Evolutionary conservation across 345 rosid genomes (phyloP).

Genomic region (Odontarrhena argentea): DNA sequence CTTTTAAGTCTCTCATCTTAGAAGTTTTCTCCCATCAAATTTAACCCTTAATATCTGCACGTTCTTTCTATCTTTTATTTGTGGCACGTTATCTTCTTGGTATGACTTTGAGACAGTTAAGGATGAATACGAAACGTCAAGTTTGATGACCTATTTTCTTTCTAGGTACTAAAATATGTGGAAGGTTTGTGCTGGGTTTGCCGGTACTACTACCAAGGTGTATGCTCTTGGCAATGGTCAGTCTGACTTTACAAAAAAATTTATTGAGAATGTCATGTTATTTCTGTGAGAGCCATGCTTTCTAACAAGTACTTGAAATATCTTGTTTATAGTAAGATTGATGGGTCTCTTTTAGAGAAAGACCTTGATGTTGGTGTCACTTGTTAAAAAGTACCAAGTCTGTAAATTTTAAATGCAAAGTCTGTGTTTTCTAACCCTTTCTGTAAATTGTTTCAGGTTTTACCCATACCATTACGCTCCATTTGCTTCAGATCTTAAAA

Average conservation of each 20-base stretch:
- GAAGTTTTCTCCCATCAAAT: background rate
- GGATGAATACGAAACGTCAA: slow-evolving; percentile 10
- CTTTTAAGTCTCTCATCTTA: slow-evolving; percentile 14
- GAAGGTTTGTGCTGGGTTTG: slow-evolving; percentile 99
- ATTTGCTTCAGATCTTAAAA: slow-evolving; percentile 95
- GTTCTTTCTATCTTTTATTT: slow-evolving; percentile 1
- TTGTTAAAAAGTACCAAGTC: slow-evolving; percentile 8
- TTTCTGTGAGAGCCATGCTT: slow-evolving; percentile 22
- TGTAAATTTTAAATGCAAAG: slow-evolving; percentile 11
- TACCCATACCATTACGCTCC: slow-evolving; percentile 99
- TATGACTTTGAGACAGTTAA: background rate
- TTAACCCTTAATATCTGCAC: background rate
- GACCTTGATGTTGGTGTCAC: slow-evolving; percentile 24
- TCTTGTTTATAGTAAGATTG: slow-evolving; percentile 22
- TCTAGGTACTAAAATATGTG: slow-evolving; percentile 86
- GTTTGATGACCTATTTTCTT: slow-evolving; percentile 27
- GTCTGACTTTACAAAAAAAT: slow-evolving; percentile 34
- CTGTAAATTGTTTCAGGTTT: slow-evolving; percentile 64
- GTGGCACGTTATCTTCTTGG: background rate
- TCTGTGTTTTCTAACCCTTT: slow-evolving; percentile 12
- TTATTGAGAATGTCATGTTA: slow-evolving; percentile 3
- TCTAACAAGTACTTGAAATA: slow-evolving; percentile 1
- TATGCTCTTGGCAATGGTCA: slow-evolving; percentile 97
- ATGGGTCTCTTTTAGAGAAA: slow-evolving; percentile 19
- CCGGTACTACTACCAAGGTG: slow-evolving; percentile 94